Base-by-base conservation (phyloP, 345 rosid species). In the Triadica sebifera region DNA sequence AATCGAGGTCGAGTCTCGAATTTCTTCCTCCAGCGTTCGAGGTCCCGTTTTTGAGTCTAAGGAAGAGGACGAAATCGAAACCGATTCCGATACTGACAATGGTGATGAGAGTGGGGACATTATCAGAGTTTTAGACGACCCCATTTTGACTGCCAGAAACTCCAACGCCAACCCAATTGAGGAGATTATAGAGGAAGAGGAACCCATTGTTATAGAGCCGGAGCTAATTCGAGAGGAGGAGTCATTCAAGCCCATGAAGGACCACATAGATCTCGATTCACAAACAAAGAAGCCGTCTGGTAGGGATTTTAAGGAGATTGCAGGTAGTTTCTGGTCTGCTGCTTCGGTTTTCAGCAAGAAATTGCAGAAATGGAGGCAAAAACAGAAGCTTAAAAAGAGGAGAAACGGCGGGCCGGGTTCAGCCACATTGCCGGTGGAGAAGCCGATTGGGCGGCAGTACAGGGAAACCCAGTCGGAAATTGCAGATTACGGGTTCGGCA, bases 261-360 rank as follows among this genome's bases (percentile, higher is more conserved):
- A 95, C 79, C 90, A 93, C 73, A 90, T 93, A 80, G 96, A 93
- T 87, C 93, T 94, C 66, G 97, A 92, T 82, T 81, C 91, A 0
- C 96, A 88, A 49, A 78, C 87, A 8, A 94, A 87, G 87, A 94
- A 92, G 69, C 74, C 89, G 49, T 88, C 87, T 1, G 94, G 88
- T 34, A 85, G 90, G 63, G 95, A 90, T 52, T 86, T 89, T 60
- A 92, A 90, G 68, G 92, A 89, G 70, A 86, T 89, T 29, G 97
- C 87, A 11, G 96, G 89, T 16, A 89, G 91, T 82, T 94, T 94
- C 83, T 93, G 98, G 99, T 92, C 99, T 15, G 99, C 99, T 29
- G 98, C 98, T 47, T 94, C 98, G 8, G 95, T 94, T 29, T 94
- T 94, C 76, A 94, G 98, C 85, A 94, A 94, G 86, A 94, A 92